Percentiles rank a stretch among this genome's conserved stretches.
Conservation (phyloP, 2,329 filamentous ascomycete genomes). For the Verticillium nonalfalfae region DNA sequence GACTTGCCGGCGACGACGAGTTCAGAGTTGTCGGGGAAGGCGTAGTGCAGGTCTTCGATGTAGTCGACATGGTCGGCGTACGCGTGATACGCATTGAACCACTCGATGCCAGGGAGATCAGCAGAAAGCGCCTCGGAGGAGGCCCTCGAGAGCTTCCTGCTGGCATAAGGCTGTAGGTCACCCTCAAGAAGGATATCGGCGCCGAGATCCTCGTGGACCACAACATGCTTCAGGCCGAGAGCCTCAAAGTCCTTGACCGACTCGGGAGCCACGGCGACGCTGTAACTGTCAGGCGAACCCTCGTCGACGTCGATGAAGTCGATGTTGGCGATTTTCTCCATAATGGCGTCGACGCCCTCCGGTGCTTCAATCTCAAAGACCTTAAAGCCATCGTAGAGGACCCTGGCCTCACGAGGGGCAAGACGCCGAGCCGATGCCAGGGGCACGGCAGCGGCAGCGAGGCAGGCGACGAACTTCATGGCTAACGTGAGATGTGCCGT, state of each 20-base stretch:
- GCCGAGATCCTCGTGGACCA: slow-evolving; percentile 15
- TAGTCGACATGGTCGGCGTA: slow-evolving; percentile 45
- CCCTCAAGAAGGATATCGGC: slow-evolving; percentile 15
- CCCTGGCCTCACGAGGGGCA: slow-evolving; percentile 6
- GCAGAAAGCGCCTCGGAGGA: slow-evolving; percentile 6
- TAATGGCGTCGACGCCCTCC: slow-evolving; percentile 27
- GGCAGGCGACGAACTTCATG: slow-evolving; percentile 8
- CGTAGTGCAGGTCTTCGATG: slow-evolving; percentile 34
- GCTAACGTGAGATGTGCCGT: background rate
- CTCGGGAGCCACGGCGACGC: slow-evolving; percentile 16
- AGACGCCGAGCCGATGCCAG: slow-evolving; percentile 7
- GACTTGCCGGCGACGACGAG: slow-evolving; percentile 43
- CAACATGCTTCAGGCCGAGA: slow-evolving; percentile 13
- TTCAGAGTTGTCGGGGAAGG: slow-evolving; percentile 36
- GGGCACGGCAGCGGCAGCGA: slow-evolving; percentile 5
- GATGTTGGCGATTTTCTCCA: slow-evolving; percentile 21
- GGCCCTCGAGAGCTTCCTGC: background rate
- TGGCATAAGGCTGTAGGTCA: slow-evolving; percentile 1
- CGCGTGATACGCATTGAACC: slow-evolving; percentile 47
- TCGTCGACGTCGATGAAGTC: slow-evolving; percentile 8
- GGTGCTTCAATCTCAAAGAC: slow-evolving; percentile 38
- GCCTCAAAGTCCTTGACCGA: slow-evolving; percentile 15
- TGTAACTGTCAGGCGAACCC: slow-evolving; percentile 12
- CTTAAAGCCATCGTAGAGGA: slow-evolving; percentile 25
- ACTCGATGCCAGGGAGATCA: slow-evolving; percentile 25